Base-by-base conservation (phyloP, 1,284 basidiomycete genomes). In the Ustilago trichophora region DNA sequence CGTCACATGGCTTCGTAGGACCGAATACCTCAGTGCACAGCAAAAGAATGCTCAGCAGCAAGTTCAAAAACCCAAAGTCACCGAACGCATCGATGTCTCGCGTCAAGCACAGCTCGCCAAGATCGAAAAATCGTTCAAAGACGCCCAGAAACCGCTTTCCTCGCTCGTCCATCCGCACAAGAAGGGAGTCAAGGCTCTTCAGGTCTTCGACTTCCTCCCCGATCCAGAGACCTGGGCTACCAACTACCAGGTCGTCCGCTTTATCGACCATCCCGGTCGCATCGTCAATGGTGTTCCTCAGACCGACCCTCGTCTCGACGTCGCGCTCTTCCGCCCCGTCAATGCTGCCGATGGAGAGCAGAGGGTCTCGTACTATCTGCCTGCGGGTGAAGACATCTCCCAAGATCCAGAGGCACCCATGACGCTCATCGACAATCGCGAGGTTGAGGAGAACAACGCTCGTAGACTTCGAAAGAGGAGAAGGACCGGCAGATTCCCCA, bases 151-250 rank as follows among this genome's bases (percentile, higher is more conserved):
- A 41, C 71, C 78, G 3, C 47, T 81, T 32, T 35, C 41, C 15
- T 31, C 31, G n/a, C 63, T 81, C 25, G 22, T 38, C 4, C 79
- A 81, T 40, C 78, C 79, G 15, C 72, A 57, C 62, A 81, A 81
- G 60, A 45, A 54, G 5, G 63, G 62, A 49, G 64, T 81, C 41
- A 72, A 65, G 25, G 77, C 79, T 6, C 63, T 75, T 12, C 69
- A 76, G 41, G 57, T 69, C 11, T 78, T 71, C 58, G 75, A 77
- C 45, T 62, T 81, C 50, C 68, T 80, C 25, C 79, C 79, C 5
- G 79, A 81, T 44, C 64, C 73, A 21, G 78, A 81, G 36, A 81
- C 79, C 3, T 81, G 79, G 79, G 74, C 78, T 6, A 80, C 79
- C 26, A 49, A 70, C 16, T 72, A 73, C 51, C 72, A 79, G 32